Conservation (phyloP, 2,329 filamentous ascomycete genomes). For the Phialemoniopsis sp. region DNA sequence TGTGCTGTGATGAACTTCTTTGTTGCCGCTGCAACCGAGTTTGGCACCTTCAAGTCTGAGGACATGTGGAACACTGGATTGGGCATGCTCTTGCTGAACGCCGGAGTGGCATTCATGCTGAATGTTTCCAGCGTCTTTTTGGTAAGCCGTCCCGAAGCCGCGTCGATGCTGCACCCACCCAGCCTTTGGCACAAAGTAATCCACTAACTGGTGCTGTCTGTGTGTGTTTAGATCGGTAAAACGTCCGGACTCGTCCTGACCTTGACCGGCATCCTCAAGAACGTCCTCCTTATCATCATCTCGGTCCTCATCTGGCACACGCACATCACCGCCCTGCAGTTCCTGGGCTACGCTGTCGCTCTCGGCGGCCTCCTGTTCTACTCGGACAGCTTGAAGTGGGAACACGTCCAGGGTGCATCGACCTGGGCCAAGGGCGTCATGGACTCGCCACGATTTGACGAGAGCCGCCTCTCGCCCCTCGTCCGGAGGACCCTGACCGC, state of each 20-base stretch:
- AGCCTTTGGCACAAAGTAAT: too few species aligned
- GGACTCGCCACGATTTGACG: slow-evolving; percentile 8
- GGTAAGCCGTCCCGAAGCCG: slow-evolving; percentile 55
- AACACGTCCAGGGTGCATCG: slow-evolving; percentile 17
- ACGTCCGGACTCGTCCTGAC: slow-evolving; percentile 84
- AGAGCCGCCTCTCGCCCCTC: slow-evolving; percentile 11
- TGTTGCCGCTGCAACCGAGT: slow-evolving; percentile 66
- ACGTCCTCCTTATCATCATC: slow-evolving; percentile 74
- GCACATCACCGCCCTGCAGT: slow-evolving; percentile 65
- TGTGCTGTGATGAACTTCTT: slow-evolving; percentile 78
- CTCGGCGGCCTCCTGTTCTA: slow-evolving; percentile 46
- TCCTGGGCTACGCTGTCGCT: slow-evolving; percentile 74
- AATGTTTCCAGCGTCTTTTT: slow-evolving; percentile 85
- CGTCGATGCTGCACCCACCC: too few species aligned
- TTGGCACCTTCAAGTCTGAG: slow-evolving; percentile 59
- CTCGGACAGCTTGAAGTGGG: slow-evolving; percentile 29
- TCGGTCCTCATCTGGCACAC: slow-evolving; percentile 78
- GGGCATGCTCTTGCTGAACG: slow-evolving; percentile 61
- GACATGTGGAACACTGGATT: slow-evolving; percentile 64
- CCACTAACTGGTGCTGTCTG: neutral
- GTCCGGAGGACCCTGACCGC: slow-evolving; percentile 15
- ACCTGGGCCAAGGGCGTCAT: slow-evolving; percentile 11
- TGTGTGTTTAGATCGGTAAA: slow-evolving; percentile 66
- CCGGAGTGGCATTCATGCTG: slow-evolving; percentile 72
- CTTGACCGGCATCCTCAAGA: slow-evolving; percentile 81